phyloP scores from a whole-genome alignment of 2,329 filamentous ascomycete genomes.

The Ophiostoma pallidulum region DNA sequence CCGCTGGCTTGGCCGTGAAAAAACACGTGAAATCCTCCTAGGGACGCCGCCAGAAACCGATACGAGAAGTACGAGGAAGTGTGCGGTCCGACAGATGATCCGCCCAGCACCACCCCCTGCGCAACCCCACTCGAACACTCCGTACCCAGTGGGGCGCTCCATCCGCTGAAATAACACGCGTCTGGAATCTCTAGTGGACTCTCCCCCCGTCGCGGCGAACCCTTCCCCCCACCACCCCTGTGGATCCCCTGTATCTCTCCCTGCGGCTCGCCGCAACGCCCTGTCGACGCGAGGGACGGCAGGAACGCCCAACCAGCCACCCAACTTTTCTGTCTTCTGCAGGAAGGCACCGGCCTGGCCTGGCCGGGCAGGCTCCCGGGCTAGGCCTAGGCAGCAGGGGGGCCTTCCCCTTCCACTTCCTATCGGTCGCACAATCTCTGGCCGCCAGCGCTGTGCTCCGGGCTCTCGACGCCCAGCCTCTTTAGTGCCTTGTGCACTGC shows the following conservation, averaged over 20 bases:
- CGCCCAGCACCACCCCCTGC: neutral
- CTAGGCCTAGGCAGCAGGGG: constrained; percentile 2
- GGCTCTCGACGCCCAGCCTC: neutral
- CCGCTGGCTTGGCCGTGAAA: too few relatives aligned
- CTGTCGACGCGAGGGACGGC: neutral
- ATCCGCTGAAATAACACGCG: neutral
- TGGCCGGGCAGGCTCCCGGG: too few relatives aligned
- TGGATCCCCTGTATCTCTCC: neutral
- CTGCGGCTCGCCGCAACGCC: neutral
- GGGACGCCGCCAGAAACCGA: too few relatives aligned
- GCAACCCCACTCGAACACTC: constrained; percentile 4
- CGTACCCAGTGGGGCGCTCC: too few relatives aligned
- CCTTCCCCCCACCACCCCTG: neutral
- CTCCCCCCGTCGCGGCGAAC: too few relatives aligned
- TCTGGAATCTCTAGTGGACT: neutral
- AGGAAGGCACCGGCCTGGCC: too few relatives aligned
- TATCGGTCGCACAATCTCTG: constrained; percentile 1
- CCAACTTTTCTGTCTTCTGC: too few relatives aligned
- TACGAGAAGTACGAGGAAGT: too few relatives aligned
- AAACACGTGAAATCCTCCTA: neutral
- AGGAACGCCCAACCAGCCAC: constrained; percentile 5
- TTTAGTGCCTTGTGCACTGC: neutral
- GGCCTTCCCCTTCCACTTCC: neutral
- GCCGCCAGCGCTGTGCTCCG: neutral
- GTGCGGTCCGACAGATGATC: constrained; percentile 8